Evolutionary conservation across 139 green algal genomes (phyloP), one percentile per base, ranked within the genome.

Genomic region (Gonium pectorale): DNA sequence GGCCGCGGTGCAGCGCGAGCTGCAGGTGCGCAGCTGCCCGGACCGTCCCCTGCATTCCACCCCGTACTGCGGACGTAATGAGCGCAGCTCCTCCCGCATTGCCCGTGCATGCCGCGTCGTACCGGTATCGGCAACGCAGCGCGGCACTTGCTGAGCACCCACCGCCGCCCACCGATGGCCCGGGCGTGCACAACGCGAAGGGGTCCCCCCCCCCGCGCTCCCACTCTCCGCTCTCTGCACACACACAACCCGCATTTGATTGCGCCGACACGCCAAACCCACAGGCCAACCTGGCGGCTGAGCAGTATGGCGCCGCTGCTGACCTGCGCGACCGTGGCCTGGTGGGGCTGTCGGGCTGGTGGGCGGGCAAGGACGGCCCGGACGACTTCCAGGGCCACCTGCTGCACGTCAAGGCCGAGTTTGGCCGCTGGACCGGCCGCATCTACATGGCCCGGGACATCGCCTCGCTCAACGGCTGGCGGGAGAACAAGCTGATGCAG

Each of bases 381-480:
- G 88, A 89, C 9, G 95, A 98, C 89, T 83, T 93, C 17, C 41
- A 67, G 24, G 95, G 95, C 22, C 94, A 97, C 88, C 69, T 98
- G 38, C 80, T 98, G 75, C 89, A 91, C 75, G 80, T 98, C 24
- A 80, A 64, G 6, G 77, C 85, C 19, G 88, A 89, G 81, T 91
- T 90, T 31, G 87, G 90, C 15, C 78, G 90, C 62, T 93, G 82
- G 66, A 93, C 92, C 11, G 95, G 86, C 33, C 80, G 87, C 21
- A 90, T 87, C 40, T 95, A 92, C 88, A 91, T 87, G 6, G 62
- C 92, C 0, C 71, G 79, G 2, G 91, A 96, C 29, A 73, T 98
- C 26, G 90, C 91, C 0, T 87, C 93, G 37, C 49, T 87, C 59
- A 77, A 89, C 59, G 87, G 86, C 17, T 67, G 81, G 73, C 79